Evolutionary conservation across 2,329 filamentous ascomycete species (phyloP).

Genomic region (Fonsecaea monophora): DNA sequence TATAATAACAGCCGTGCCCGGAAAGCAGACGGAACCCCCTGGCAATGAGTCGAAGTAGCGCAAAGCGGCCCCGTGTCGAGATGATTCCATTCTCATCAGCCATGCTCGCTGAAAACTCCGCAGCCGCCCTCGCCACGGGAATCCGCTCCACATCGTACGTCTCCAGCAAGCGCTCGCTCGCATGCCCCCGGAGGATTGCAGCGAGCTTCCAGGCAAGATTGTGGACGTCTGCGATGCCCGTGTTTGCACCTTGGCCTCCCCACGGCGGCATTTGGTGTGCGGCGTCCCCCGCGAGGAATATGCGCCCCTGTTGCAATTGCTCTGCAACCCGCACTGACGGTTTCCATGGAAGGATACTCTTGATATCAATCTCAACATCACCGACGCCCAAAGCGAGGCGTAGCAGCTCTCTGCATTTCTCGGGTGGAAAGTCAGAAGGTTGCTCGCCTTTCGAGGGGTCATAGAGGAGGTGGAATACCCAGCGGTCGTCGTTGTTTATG

Average conservation of each 20-base stretch:
- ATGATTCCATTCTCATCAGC: constrained; percentile 28
- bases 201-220: constrained; percentile 55
- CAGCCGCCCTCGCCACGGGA: constrained; percentile 42
- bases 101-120: constrained; percentile 26
- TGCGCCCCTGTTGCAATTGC: constrained; percentile 37
- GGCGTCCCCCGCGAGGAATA: constrained; percentile 47
- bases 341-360: constrained; percentile 47
- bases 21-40: constrained; percentile 23
- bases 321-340: constrained; percentile 41
- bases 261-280: constrained; percentile 44
- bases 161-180: constrained; percentile 41
- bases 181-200: constrained; percentile 38
- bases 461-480: constrained; percentile 43
- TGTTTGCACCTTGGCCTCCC: constrained; percentile 46
- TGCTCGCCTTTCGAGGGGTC: constrained; percentile 34
- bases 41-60: constrained; percentile 11
- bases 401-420: constrained; percentile 36
- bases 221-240: constrained; percentile 49
- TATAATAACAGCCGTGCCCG: constrained; percentile 33
- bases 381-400: constrained; percentile 41
- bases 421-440: constrained; percentile 34
- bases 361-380: constrained; percentile 44
- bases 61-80: constrained; percentile 1
- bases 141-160: constrained; percentile 52
- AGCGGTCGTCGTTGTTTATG: constrained; percentile 42